These are phyloP conservation scores for Coemansia erecta DNA, from an alignment of 192 early-diverging fungal species.

Conservation along the genomic window DNA sequence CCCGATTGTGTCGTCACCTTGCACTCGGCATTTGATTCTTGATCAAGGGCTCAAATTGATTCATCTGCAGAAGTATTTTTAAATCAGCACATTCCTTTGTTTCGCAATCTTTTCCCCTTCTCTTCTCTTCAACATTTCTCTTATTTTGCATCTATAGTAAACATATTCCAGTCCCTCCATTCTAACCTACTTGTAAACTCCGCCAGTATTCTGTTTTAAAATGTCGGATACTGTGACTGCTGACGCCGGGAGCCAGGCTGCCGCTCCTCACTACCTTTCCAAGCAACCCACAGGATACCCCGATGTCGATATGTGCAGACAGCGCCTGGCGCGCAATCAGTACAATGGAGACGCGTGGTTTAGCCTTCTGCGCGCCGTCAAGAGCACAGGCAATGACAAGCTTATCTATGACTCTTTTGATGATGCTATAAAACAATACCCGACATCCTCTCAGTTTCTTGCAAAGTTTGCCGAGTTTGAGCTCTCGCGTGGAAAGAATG, in stretches of 20 bases:
- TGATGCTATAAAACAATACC: constrained; percentile 71
- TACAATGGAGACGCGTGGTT: constrained; percentile 71
- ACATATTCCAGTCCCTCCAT: background rate
- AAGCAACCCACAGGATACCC: constrained; percentile 25
- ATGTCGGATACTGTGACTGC: background rate
- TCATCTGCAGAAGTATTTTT: too few relatives aligned
- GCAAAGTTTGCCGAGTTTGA: constrained; percentile 79
- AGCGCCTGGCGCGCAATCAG: constrained; percentile 50
- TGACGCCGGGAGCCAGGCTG: too few relatives aligned
- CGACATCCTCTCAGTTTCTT: constrained; percentile 79
- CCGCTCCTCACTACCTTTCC: background rate
- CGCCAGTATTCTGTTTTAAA: background rate
- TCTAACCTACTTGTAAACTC: background rate
- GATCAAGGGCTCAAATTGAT: background rate
- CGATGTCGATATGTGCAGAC: constrained; percentile 56
- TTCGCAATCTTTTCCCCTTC: background rate
- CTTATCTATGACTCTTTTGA: constrained; percentile 66
- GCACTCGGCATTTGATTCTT: too few relatives aligned
- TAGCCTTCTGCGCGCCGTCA: constrained; percentile 60
- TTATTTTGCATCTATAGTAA: background rate
- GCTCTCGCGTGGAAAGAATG: constrained; percentile 69
- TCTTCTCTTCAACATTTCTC: background rate
- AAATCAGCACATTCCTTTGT: background rate
- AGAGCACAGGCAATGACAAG: constrained; percentile 56
- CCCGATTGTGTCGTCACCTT: too few relatives aligned